Conservation (phyloP, 345 rosid genomes). For the Chamaenerion angustifolium region DNA sequence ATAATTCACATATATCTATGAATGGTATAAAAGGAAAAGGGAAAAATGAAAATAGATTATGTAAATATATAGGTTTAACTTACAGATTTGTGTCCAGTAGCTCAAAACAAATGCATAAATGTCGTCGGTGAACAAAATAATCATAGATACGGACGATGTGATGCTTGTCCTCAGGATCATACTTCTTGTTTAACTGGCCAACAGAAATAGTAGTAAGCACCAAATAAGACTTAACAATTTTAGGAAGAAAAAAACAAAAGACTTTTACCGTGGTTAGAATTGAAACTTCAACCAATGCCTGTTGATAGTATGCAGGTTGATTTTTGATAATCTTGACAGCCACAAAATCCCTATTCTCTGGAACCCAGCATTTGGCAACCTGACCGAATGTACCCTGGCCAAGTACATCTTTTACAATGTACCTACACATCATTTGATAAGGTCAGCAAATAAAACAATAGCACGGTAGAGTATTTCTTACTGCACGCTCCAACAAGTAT, state of each 20-base stretch:
- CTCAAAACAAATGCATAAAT: constrained; percentile 94
- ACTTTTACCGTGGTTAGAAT: constrained; percentile 68
- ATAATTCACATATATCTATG: too few species aligned
- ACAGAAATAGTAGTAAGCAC: constrained; percentile 9
- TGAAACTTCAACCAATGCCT: constrained; percentile 96
- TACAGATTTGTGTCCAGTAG: constrained; percentile 94
- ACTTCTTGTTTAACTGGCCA: constrained; percentile 86
- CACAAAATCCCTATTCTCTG: constrained; percentile 52
- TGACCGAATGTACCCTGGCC: constrained; percentile 99
- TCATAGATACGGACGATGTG: constrained; percentile 97
- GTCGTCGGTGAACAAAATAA: constrained; percentile 70
- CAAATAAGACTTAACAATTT: background rate
- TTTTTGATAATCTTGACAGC: constrained; percentile 97
- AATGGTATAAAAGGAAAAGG: too few species aligned
- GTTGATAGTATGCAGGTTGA: constrained; percentile 96
- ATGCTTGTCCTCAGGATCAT: constrained; percentile 96
- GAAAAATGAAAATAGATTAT: too few species aligned
- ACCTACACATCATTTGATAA: constrained; percentile 34
- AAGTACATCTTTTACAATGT: constrained; percentile 93
- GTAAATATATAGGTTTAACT: constrained; percentile 16
- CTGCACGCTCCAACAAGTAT: background rate
- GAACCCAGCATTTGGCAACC: constrained; percentile 95
- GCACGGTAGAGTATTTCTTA: background rate
- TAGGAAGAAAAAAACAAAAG: background rate
- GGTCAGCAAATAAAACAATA: constrained; percentile 1